Evolutionary conservation across 108 stramenopile genomes (phyloP), one percentile per base, ranked within the genome.

Genomic region (Nitzschia palea): DNA sequence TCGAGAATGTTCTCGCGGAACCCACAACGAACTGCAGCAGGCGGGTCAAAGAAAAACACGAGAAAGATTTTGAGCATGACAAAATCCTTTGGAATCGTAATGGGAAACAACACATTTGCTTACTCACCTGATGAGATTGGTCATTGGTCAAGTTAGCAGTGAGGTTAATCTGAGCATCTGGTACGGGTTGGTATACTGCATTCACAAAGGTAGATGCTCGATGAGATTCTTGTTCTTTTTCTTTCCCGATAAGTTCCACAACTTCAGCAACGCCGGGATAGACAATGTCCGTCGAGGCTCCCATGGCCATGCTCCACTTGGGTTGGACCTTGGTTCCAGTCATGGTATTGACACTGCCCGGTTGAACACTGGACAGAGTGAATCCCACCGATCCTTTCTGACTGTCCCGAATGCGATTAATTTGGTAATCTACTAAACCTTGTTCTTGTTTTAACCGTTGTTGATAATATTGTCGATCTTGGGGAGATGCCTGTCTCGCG

Each of bases 241-340:
- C 55, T 26, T 63, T 62, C 3, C 66, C 74, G 8, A 55, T 67
- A 40, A 76, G 26, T 45, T 28, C 50, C 2, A 35, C 34, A 4
- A 76, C 29, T 26, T 63, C 44, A 29, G 67, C 61, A 32, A 68
- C 67, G 15, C 34, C 61, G 4, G 74, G 74, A 68, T 76, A 76
- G 2, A 76, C 44, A 8, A 68, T n/a, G 36, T 62, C 54, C 5
- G 74, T 64, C 25, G 59, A 58, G 6, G 40, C 66, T 12, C 74
- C 74, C 52, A 68, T 68, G 28, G 62, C 62, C 74, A 76, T 76
- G 47, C 65, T 67, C 74, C 74, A 76, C 30, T 76, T 68, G 15
- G 74, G 74, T 25, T 45, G 60, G 0, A 63, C 44, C 15, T 27
- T 52, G 12, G 32, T 37, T 20, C 36, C 59, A 9, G 20, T 32